Conservation (phyloP, 2,329 filamentous ascomycete genomes). For the Penicillium aurantiogriseum region DNA sequence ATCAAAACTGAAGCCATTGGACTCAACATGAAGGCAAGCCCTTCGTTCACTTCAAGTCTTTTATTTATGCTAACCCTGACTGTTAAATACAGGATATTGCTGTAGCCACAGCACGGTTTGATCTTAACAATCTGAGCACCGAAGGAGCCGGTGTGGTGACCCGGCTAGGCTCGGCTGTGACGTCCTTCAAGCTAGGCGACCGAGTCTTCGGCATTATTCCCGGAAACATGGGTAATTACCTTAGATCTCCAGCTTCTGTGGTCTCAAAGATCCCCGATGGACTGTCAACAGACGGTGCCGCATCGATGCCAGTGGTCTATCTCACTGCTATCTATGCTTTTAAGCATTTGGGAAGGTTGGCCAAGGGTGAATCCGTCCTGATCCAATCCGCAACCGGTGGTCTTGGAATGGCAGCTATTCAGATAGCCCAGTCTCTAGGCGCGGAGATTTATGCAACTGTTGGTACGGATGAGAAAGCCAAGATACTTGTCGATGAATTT, state of each 20-base stretch:
- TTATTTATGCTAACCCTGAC: no score
- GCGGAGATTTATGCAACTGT: conserved; percentile 1
- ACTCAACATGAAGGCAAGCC: conserved; percentile 29
- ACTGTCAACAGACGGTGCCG: neutral
- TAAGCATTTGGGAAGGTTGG: neutral
- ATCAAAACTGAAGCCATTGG: conserved; percentile 32
- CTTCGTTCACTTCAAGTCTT: no score
- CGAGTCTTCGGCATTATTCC: neutral
- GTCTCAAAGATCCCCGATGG: neutral
- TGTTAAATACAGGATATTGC: no score
- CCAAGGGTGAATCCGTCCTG: neutral
- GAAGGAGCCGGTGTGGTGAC: neutral
- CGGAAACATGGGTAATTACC: neutral
- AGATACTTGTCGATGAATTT: neutral
- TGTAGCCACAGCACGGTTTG: conserved; percentile 7
- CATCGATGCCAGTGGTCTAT: conserved; percentile 1
- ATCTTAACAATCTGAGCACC: neutral
- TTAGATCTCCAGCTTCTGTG: neutral
- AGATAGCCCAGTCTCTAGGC: neutral
- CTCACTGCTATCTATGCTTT: conserved; percentile 3
- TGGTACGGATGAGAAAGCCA: neutral
- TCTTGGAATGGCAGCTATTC: conserved; percentile 1
- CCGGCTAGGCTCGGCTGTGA: conserved; percentile 23
- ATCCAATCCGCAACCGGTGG: conserved; percentile 3
- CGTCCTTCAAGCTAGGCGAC: neutral